phyloP scores from a whole-genome alignment of 2,329 filamentous ascomycete genomes.

The Botrytis galanthina region DNA sequence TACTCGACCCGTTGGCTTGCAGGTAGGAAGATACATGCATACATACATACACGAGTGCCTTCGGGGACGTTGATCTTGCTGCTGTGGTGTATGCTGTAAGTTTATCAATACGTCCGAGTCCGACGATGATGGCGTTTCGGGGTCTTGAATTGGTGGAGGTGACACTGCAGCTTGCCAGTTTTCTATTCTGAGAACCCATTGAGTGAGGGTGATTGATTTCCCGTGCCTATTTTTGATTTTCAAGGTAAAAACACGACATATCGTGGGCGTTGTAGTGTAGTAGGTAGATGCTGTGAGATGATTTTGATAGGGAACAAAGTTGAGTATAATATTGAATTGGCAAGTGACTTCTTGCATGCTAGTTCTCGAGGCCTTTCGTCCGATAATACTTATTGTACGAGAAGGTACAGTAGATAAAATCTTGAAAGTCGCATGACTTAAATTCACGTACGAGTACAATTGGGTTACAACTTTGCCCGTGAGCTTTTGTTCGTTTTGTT shows the following conservation, averaged over 20 bases:
- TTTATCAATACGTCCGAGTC: conserved; percentile 6
- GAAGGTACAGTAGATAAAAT: neutral
- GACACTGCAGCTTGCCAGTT: conserved; percentile 2
- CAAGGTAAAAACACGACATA: neutral
- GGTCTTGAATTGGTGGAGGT: conserved; percentile 9
- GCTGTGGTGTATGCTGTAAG: conserved; percentile 5
- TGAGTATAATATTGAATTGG: conserved; percentile 3
- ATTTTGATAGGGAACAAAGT: conserved; percentile 15
- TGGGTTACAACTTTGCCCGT: neutral
- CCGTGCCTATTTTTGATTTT: neutral
- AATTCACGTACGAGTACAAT: conserved; percentile 1
- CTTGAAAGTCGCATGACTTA: conserved; percentile 18
- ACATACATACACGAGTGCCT: conserved; percentile 1
- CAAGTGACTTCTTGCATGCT: conserved; percentile 22
- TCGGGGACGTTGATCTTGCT: conserved; percentile 20
- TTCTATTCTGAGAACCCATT: conserved; percentile 7
- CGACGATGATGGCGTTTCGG: conserved; percentile 20
- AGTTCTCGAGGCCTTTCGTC: conserved; percentile 12
- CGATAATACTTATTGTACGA: conserved; percentile 4
- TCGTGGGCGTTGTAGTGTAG: neutral
- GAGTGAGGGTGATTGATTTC: conserved; percentile 1
- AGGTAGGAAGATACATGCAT: conserved; percentile 4
- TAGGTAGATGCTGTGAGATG: neutral
- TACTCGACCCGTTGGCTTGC: conserved; percentile 11
- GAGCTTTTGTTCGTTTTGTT: neutral